phyloP scores from a whole-genome alignment of 2,329 filamentous ascomycete species.

The Arachnomyces sp. region DNA sequence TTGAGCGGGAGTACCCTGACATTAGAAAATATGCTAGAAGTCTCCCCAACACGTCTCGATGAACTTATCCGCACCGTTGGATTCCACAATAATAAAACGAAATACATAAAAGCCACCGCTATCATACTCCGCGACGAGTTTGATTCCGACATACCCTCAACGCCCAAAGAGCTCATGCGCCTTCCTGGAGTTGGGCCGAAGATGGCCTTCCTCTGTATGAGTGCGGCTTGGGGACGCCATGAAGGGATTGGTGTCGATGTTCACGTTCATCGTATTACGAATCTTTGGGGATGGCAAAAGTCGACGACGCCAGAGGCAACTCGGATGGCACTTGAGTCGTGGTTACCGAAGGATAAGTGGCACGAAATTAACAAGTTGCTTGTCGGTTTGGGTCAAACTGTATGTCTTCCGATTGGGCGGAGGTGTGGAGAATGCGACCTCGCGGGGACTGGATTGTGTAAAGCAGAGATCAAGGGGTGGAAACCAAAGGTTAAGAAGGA shows the following conservation, averaged over 20 bases:
- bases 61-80: slow-evolving; percentile 74
- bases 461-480: slow-evolving; percentile 58
- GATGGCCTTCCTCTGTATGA: slow-evolving; percentile 86
- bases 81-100: slow-evolving; percentile 92
- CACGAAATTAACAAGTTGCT: slow-evolving; percentile 86
- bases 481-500: slow-evolving; percentile 41
- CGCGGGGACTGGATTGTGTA: slow-evolving; percentile 67
- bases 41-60: slow-evolving; percentile 59
- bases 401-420: slow-evolving; percentile 71
- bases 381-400: slow-evolving; percentile 79
- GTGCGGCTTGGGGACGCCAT: slow-evolving; percentile 60
- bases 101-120: slow-evolving; percentile 68
- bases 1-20: slow-evolving; percentile 48
- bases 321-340: slow-evolving; percentile 62
- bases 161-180: slow-evolving; percentile 63
- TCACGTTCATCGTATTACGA: slow-evolving; percentile 89
- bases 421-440: slow-evolving; percentile 81
- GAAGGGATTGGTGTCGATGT: slow-evolving; percentile 88
- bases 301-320: slow-evolving; percentile 78
- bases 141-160: slow-evolving; percentile 68
- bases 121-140: slow-evolving; percentile 63
- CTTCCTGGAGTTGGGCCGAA: slow-evolving; percentile 87
- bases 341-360: slow-evolving; percentile 80
- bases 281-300: slow-evolving; percentile 85
- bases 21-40: slow-evolving; percentile 66